Evolutionary conservation across 140 eudicot species (phyloP).

Genomic region (Bidens hawaiensis): DNA sequence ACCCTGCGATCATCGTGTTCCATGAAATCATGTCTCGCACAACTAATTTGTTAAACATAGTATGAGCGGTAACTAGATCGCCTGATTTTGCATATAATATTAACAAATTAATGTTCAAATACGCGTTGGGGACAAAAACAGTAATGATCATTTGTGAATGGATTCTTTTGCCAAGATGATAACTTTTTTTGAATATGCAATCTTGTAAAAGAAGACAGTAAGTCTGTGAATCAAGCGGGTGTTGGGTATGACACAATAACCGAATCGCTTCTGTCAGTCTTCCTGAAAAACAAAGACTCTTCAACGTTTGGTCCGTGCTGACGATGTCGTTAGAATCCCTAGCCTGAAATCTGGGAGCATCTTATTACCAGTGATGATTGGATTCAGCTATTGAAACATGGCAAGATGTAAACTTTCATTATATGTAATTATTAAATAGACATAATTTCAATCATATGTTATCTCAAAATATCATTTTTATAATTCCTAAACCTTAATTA

Average conservation of each 20-base stretch:
- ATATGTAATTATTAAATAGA: no score
- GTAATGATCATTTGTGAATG: constrained; percentile 76
- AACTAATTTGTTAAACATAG: constrained; percentile 44
- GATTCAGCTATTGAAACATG: constrained; percentile 28
- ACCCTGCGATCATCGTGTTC: constrained; percentile 91
- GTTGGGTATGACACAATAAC: constrained; percentile 50
- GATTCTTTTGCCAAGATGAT: constrained; percentile 51
- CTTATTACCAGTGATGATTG: constrained; percentile 51
- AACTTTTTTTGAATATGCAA: constrained; percentile 64
- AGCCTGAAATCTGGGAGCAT: constrained; percentile 83
- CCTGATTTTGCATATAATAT: constrained; percentile 88
- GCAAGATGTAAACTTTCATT: background rate
- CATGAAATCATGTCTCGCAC: constrained; percentile 60
- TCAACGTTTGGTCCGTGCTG: constrained; percentile 56
- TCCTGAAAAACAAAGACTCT: constrained; percentile 73
- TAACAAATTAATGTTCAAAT: constrained; percentile 62
- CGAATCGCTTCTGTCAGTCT: constrained; percentile 68
- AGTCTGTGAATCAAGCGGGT: constrained; percentile 49
- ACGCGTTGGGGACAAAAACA: constrained; percentile 66
- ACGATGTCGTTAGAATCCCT: constrained; percentile 18
- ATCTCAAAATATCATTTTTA: no score
- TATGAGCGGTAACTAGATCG: constrained; percentile 55
- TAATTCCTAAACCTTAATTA: no score
- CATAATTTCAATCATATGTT: no score
- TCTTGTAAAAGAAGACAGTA: constrained; percentile 91